A percentile compares a stretch with the other conserved stretches of the same genome.
Conservation (phyloP, 1,284 basidiomycete genomes). For the Ganoderma lucidum region DNA sequence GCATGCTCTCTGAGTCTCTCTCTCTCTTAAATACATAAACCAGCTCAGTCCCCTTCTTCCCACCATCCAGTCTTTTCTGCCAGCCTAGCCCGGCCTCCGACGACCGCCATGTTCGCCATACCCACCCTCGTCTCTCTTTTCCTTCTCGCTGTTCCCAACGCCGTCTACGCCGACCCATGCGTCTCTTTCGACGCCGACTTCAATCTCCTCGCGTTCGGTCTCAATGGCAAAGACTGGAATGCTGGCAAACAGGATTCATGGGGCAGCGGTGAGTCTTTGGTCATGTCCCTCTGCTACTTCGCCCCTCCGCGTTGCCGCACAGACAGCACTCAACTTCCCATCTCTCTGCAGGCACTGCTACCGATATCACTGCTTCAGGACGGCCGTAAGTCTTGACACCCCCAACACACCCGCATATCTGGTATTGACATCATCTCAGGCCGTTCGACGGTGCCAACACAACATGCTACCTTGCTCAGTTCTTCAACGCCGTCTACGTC, state of each 20-base stretch:
- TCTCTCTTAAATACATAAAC: not conserved
- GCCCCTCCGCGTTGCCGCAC: not conserved
- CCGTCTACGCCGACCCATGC: conserved; percentile 61
- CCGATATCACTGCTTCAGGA: conserved; percentile 70
- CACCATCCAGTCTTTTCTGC: conserved; percentile 11
- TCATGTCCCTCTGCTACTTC: not conserved
- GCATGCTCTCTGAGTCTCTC: conserved; percentile 7
- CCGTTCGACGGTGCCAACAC: conserved; percentile 73
- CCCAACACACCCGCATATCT: conserved; percentile 9
- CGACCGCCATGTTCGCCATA: conserved; percentile 46
- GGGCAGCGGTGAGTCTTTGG: conserved; percentile 56
- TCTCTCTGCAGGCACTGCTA: conserved; percentile 53
- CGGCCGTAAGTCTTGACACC: conserved; percentile 64
- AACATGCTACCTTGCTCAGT: conserved; percentile 81
- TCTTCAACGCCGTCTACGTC: conserved; percentile 81
- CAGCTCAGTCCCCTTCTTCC: conserved; percentile 5
- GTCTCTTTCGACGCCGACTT: conserved; percentile 73
- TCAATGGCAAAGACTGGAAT: conserved; percentile 78
- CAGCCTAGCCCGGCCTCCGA: conserved; percentile 4
- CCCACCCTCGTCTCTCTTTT: conserved; percentile 68
- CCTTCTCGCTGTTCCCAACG: conserved; percentile 49
- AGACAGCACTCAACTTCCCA: not conserved
- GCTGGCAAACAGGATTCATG: conserved; percentile 72
- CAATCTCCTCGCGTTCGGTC: conserved; percentile 78
- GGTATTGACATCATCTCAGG: conserved; percentile 44